Evolutionary conservation across 495 filamentous ascomycete genomes (phyloP).

Genomic region (Poronia punctata): DNA sequence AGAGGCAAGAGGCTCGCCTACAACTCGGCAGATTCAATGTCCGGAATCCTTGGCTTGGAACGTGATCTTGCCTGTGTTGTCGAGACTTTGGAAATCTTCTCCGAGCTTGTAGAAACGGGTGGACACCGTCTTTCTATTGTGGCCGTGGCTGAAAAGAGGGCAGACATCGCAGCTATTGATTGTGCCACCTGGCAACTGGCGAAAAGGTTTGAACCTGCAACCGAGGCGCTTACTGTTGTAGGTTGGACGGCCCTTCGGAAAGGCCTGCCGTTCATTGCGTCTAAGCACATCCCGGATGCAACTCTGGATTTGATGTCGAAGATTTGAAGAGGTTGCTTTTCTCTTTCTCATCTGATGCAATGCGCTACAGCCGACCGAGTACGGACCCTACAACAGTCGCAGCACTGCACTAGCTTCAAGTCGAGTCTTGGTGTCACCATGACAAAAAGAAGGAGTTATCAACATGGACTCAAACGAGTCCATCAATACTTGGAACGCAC

Average conservation of each 20-base stretch:
- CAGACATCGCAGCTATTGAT: conserved; percentile 4
- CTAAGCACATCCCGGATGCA: background rate
- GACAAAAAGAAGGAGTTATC: too few species aligned
- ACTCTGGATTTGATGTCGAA: background rate
- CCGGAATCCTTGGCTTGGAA: background rate
- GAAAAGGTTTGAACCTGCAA: conserved; percentile 1
- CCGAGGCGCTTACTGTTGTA: background rate
- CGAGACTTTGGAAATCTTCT: background rate
- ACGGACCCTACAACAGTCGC: too few species aligned
- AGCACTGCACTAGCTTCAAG: too few species aligned
- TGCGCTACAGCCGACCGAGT: too few species aligned
- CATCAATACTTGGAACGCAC: too few species aligned
- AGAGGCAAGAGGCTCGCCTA: conserved; percentile 6
- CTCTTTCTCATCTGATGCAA: too few species aligned
- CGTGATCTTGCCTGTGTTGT: background rate
- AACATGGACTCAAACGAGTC: too few species aligned
- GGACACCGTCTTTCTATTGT: conserved; percentile 6
- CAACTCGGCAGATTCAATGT: conserved; percentile 5
- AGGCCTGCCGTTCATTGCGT: conserved; percentile 2
- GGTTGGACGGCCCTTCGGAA: conserved; percentile 2
- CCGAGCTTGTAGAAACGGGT: background rate
- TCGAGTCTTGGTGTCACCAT: too few species aligned
- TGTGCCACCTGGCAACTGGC: conserved; percentile 5
- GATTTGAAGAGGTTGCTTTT: background rate
- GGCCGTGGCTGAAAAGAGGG: background rate